Conservation (phyloP, 148 eudicot genomes). For the Rhododendron molle region DNA sequence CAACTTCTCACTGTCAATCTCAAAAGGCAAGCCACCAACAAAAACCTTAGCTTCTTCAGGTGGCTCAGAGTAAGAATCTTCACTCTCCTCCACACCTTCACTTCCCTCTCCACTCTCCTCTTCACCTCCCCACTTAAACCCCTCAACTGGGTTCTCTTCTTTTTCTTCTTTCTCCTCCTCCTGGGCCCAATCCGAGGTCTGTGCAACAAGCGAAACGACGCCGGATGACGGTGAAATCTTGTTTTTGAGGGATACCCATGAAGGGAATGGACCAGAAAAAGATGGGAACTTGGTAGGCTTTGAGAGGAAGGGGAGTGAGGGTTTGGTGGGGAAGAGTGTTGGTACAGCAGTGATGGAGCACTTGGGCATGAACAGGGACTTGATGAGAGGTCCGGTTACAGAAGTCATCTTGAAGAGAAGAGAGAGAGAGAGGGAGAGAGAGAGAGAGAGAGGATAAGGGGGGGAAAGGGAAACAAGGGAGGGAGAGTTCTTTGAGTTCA, state of each 20-base stretch:
- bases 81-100: neutral
- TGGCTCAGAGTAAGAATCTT: constrained; percentile 18
- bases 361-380: neutral
- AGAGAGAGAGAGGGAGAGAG: neutral
- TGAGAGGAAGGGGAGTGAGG: neutral
- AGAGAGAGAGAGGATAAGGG: constrained; percentile 3
- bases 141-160: neutral
- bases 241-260: neutral
- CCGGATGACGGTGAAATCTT: neutral
- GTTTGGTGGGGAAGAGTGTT: neutral
- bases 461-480: neutral
- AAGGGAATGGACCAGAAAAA: neutral
- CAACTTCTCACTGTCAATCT: constrained; percentile 37
- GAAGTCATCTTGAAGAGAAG: neutral
- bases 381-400: constrained; percentile 1
- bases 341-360: neutral
- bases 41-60: constrained; percentile 42
- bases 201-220: neutral
- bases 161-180: neutral
- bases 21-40: constrained; percentile 41
- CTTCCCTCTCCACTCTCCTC: constrained; percentile 1
- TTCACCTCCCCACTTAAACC: constrained; percentile 3
- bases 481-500: neutral
- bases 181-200: constrained; percentile 11
- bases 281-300: neutral